phyloP scores from a whole-genome alignment of 1,139 yeast species.

The Taiozyma sp. region DNA sequence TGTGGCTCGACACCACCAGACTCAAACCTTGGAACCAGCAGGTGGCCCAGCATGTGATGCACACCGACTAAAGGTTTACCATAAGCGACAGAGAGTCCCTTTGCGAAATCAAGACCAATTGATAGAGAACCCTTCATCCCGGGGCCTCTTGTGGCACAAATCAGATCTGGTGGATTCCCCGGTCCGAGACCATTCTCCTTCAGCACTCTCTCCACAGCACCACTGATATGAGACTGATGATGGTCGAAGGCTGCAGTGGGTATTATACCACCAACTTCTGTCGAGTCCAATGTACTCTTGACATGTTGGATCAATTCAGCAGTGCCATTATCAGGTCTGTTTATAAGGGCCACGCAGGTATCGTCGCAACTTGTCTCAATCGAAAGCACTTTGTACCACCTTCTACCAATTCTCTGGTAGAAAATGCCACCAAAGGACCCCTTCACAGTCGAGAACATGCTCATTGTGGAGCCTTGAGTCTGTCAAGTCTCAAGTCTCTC shows the following conservation, averaged over 20 bases:
- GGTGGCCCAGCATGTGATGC: constrained; percentile 95
- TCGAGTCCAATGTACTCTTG: constrained; percentile 65
- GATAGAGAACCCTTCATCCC: constrained; percentile 92
- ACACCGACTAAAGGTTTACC: constrained; percentile 78
- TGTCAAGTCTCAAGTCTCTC: no score
- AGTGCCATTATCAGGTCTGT: constrained; percentile 33
- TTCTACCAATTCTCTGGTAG: neutral
- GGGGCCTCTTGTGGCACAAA: constrained; percentile 94
- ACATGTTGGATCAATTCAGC: constrained; percentile 56
- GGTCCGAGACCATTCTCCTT: constrained; percentile 22
- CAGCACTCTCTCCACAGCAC: constrained; percentile 37
- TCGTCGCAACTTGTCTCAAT: constrained; percentile 96
- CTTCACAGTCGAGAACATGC: no score
- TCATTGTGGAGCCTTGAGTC: no score
- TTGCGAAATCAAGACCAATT: constrained; percentile 79
- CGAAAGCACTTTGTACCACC: constrained; percentile 67
- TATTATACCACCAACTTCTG: constrained; percentile 73
- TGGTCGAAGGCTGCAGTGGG: constrained; percentile 84
- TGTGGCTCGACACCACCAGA: constrained; percentile 42
- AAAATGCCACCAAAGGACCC: no score
- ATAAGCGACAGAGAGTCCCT: constrained; percentile 81
- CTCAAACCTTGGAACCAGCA: constrained; percentile 60
- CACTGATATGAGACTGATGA: constrained; percentile 58
- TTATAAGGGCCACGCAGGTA: constrained; percentile 78
- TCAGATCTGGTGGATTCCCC: constrained; percentile 55